Percentiles rank a stretch among this genome's conserved stretches.
phyloP scores from a whole-genome alignment of 2,329 filamentous ascomycete genomes.

The Colletotrichum godetiae region DNA sequence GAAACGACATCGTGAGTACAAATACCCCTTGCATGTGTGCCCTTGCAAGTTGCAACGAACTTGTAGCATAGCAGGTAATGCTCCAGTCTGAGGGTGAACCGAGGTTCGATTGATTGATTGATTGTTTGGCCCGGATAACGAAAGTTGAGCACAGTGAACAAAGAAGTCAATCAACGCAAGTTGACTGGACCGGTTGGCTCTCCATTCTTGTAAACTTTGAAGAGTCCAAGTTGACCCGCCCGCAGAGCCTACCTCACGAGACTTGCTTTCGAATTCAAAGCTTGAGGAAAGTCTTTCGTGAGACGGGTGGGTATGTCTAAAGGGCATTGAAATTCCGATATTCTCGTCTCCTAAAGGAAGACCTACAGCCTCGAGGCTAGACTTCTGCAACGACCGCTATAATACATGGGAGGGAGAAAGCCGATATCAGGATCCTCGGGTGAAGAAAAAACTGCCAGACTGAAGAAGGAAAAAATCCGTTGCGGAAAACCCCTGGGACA shows the following conservation, averaged over 20 bases:
- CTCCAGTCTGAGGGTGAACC: neutral
- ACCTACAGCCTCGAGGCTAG: constrained; percentile 24
- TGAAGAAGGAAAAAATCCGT: constrained; percentile 15
- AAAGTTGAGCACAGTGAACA: neutral
- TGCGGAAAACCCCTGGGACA: neutral
- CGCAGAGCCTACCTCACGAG: too few species aligned
- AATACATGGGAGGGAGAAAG: constrained; percentile 22
- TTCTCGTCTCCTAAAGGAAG: constrained; percentile 8
- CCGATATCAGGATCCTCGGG: constrained; percentile 2
- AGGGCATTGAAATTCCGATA: constrained; percentile 7
- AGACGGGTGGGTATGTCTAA: neutral
- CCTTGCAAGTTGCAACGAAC: neutral
- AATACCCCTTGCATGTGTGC: neutral
- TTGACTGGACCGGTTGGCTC: too few species aligned
- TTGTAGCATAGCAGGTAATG: too few species aligned
- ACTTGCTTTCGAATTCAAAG: too few species aligned
- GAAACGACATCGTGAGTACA: neutral
- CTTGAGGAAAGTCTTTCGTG: too few species aligned
- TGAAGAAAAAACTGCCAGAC: constrained; percentile 7
- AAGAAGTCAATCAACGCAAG: too few species aligned
- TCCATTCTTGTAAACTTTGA: too few species aligned
- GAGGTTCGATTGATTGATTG: neutral
- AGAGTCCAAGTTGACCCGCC: too few species aligned
- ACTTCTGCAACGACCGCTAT: constrained; percentile 35
- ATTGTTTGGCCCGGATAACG: neutral